Evolutionary conservation across 768 basidiomycete genomes (phyloP).

Genomic region (Lentinula boryana): DNA sequence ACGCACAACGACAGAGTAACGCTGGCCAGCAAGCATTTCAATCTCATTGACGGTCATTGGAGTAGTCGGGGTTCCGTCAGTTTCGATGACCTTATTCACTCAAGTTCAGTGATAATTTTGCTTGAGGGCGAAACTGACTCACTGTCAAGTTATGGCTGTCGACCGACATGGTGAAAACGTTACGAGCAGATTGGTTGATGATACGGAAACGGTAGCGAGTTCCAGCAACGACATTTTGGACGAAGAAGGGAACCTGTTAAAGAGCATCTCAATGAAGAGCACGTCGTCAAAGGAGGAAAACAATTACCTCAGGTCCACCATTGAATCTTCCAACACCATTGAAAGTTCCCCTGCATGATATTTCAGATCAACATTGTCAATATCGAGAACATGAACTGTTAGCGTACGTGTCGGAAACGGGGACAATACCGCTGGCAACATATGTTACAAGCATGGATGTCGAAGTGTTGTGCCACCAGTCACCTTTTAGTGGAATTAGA

Average conservation of each 20-base stretch:
- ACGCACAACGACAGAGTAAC: slow-evolving; percentile 15
- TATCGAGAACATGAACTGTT: slow-evolving; percentile 14
- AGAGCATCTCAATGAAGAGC: slow-evolving; percentile 24
- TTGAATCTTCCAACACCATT: slow-evolving; percentile 22
- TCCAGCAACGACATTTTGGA: slow-evolving; percentile 27
- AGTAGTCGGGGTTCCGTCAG: slow-evolving; percentile 30
- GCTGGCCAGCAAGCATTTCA: slow-evolving; percentile 12
- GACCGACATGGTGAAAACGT: slow-evolving; percentile 31
- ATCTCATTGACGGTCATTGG: neutral
- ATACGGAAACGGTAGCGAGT: slow-evolving; percentile 42
- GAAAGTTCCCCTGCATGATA: neutral
- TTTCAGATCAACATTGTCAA: neutral
- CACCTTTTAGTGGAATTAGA: slow-evolving; percentile 18
- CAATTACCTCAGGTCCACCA: slow-evolving; percentile 30
- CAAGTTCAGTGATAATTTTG: slow-evolving; percentile 11
- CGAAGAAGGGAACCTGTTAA: slow-evolving; percentile 24
- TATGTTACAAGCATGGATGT: slow-evolving; percentile 18
- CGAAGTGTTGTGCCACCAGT: slow-evolving; percentile 33
- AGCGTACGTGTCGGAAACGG: slow-evolving; percentile 30
- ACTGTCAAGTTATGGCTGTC: slow-evolving; percentile 31
- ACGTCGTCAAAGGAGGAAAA: neutral
- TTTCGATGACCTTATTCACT: slow-evolving; percentile 25
- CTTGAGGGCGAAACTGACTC: slow-evolving; percentile 8
- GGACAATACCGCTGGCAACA: slow-evolving; percentile 18
- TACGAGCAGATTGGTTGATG: slow-evolving; percentile 32